Conservation (phyloP, 768 basidiomycete genomes). For the Sporobolomyces pararoseus region DNA sequence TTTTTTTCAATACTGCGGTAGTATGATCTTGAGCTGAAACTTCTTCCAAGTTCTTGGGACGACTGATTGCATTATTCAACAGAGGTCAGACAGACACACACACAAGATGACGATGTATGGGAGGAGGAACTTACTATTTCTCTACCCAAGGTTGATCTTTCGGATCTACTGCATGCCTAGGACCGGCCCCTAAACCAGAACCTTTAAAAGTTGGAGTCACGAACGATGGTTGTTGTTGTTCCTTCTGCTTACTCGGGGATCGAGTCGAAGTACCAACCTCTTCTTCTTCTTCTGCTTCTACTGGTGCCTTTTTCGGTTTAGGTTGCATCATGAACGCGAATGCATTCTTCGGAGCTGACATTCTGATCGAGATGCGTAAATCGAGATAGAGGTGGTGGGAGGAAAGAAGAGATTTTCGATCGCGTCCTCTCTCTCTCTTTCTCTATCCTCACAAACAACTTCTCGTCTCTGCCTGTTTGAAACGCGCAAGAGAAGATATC, state of each 20-base stretch:
- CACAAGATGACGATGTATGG: background rate
- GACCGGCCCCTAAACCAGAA: slow-evolving; percentile 36
- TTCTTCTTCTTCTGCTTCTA: background rate
- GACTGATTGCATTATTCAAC: no score
- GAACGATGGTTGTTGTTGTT: background rate
- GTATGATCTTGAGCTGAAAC: slow-evolving; percentile 97
- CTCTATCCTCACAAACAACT: background rate
- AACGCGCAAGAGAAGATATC: no score
- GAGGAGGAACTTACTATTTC: slow-evolving; percentile 69
- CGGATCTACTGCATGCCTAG: slow-evolving; percentile 53
- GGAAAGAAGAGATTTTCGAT: background rate
- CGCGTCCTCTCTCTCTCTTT: slow-evolving; percentile 7
- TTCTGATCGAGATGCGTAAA: background rate
- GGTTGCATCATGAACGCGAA: slow-evolving; percentile 35
- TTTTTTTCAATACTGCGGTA: slow-evolving; percentile 82
- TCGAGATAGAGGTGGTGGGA: background rate
- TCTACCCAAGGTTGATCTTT: slow-evolving; percentile 83
- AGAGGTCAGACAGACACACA: no score
- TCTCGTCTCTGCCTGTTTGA: no score
- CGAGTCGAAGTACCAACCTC: background rate
- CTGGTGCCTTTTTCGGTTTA: background rate
- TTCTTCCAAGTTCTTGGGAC: slow-evolving; percentile 96
- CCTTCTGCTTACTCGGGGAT: background rate
- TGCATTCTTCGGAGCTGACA: slow-evolving; percentile 19
- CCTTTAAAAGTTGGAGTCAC: slow-evolving; percentile 30